Base-by-base conservation (phyloP, 768 basidiomycete genomes). In the Boletus patriciae region DNA sequence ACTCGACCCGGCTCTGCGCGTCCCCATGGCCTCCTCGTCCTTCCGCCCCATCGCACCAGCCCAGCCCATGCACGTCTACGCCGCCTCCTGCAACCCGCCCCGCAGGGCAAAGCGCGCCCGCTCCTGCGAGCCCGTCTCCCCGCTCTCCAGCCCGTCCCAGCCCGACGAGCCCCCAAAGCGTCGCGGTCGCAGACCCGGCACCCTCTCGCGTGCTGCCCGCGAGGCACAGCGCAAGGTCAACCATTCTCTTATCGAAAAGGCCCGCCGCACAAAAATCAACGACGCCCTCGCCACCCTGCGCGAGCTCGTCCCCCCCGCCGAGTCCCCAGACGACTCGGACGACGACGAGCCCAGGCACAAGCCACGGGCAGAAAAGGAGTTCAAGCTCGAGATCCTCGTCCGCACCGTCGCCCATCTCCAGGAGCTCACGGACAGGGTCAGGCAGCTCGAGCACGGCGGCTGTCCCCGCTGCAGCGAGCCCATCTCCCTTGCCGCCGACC, bases 241-340 rank as follows among this genome's bases (percentile, higher is more conserved):
- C 73, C 95, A 98, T 67, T 92, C 89, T 6, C 85, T 94, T 59
- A 98, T 98, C 69, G 95, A 98, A 75, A 91, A 95, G 68, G 85
- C 94, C 0, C 77, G 95, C 31, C 80, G 95, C 57, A 96, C 95
- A 12, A 97, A 97, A 80, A 98, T 98, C 61, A 98, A 98, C 68
- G 88, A 92, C 50, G 92, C 94, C 0, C 79, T 98, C 6, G 80
- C 86, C 3, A 83, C 86, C 3, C 74, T 98, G 44, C 83, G 87
- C 59, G 78, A 80, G 60, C 84, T 97, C 64, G 92, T 96, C 1
- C 92, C 93, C 0, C 66, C 76, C 9, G 79, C 43, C 37, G 64
- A 69, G 34, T 16, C 23, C 10, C 48, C 31, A 19, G 75, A 73
- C 42, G 62, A 62, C 27, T 50, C 54, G 3, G 78, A 73, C 18